Conservation (phyloP, 768 basidiomycete species). For the Lactarius tabidus region DNA sequence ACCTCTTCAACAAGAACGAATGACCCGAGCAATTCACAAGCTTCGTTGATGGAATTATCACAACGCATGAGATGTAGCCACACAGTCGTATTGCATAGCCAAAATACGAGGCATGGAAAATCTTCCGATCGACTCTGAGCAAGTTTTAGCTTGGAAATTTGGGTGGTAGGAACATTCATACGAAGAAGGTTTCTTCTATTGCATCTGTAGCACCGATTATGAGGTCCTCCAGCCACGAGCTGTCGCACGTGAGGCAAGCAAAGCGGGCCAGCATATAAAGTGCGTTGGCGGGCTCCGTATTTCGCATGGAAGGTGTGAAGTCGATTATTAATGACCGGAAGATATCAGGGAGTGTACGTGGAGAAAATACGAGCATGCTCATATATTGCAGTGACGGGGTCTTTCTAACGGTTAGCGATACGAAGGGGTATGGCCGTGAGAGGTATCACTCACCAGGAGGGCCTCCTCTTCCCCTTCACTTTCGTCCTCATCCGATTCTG, state of each 20-base stretch:
- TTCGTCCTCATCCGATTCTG: slow-evolving; percentile 41
- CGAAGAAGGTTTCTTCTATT: slow-evolving; percentile 90
- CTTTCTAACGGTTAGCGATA: slow-evolving; percentile 34
- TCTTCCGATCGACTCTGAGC: slow-evolving; percentile 80
- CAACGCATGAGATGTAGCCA: slow-evolving; percentile 91
- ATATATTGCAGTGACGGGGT: slow-evolving; percentile 74
- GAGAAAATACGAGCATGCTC: slow-evolving; percentile 92
- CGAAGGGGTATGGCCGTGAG: not conserved
- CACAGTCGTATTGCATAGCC: slow-evolving; percentile 88
- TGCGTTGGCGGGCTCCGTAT: slow-evolving; percentile 85
- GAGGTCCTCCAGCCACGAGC: slow-evolving; percentile 89
- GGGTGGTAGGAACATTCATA: slow-evolving; percentile 40
- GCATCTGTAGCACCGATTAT: slow-evolving; percentile 87
- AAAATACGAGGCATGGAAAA: slow-evolving; percentile 82
- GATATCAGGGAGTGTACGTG: slow-evolving; percentile 68
- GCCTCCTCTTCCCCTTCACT: slow-evolving; percentile 48
- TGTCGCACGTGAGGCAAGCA: slow-evolving; percentile 87
- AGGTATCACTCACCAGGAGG: slow-evolving; percentile 41
- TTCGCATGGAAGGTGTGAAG: slow-evolving; percentile 64
- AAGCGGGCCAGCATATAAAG: slow-evolving; percentile 90
- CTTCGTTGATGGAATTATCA: slow-evolving; percentile 70
- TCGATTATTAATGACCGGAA: slow-evolving; percentile 79
- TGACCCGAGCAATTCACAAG: slow-evolving; percentile 80
- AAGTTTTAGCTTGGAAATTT: slow-evolving; percentile 16
- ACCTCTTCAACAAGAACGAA: slow-evolving; percentile 88